Base-by-base conservation (phyloP, 2,329 filamentous ascomycete species). In the Rutstroemia sp. region DNA sequence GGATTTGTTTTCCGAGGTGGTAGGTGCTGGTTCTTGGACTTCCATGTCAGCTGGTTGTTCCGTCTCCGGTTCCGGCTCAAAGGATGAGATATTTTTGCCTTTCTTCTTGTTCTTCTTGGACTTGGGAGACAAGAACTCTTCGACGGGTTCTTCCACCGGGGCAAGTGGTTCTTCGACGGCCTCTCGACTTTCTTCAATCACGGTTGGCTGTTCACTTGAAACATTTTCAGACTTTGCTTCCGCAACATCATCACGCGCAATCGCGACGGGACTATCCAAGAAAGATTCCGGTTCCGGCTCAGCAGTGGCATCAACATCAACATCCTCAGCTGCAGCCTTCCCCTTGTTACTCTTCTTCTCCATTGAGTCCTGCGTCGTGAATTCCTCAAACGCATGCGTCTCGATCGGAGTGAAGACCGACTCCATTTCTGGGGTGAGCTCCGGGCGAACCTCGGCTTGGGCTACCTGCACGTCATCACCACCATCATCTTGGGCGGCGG, bases 61-160 rank as follows among this genome's bases (percentile, higher is more conserved):
- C 16, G 19, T 19, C 21, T 25, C n/a, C 25, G 18, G 27, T 39
- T 58, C 47, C n/a, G 47, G 23, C 16, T 60, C 58, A 52, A 34
- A 59, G 45, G 44, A 18, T 23, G 27, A 7, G 18, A 27, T 25
- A n/a, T 46, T 39, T 42, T 57, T 54, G 21, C 34, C 46, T 49
- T 64, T 64, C 54, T 62, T 64, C 59, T 59, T 62, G 19, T 61
- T 52, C 27, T 61, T 63, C 50, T 62, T 63, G 19, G 60, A 63
- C 27, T 55, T 60, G 5, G 52, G 30, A 4, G 50, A 18, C 16
- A 52, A 56, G 30, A 56, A 55, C 18, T 56, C 57, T 42, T 60
- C 46, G n/a, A 49, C 51, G 39, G 18, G 23, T 41, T 53, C 48
- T 9, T 58, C 55, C 37, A 16, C 49, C 39, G 52, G 41, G n/a